Evolutionary conservation across 257 asterid genomes (phyloP), one percentile per base, ranked within the genome.

Genomic region (Verbascum thapsus): DNA sequence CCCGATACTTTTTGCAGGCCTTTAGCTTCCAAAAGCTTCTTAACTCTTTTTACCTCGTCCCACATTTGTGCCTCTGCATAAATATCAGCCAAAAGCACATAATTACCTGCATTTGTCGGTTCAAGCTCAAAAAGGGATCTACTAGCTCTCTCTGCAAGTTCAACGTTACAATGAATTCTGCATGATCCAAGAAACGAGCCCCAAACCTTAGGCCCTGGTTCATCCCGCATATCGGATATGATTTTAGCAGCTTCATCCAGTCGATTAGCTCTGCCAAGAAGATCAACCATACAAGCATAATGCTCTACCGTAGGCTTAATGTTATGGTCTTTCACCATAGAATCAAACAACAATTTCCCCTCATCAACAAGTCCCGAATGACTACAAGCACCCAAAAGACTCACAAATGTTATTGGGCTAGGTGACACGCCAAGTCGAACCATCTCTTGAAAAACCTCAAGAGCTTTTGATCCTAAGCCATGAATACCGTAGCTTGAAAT

Each of bases 231-330:
- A 47, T 81, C 90, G 48, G 81, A 78, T 70, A 91, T 82, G 66
- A 91, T 50, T 61, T 71, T 76, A 30, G 84, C 83, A 6, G 98
- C 98, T 74, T 88, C 95, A 22, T 82, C 87, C 13, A 91, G 76
- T 38, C 68, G 76, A 62, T 86, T 86, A 53, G 96, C 98, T 81
- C 98, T 78, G 15, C 98, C 98, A 41, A 88, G 87, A 75, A 88
- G 91, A 81, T 91, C 98, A 49, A 91, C 95, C 80, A 91, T 77
- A 53, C 94, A 86, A 57, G 98, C 98, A 58, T 88, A 86, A 71
- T 91, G 96, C 88, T 91, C 98, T 74, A 67, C 75, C 1, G 66
- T 66, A 35, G 98, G 96, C 58, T 23, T 26, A 57, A 91, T 78
- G 6, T 72, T 71, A 42, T 84, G 70, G 12, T 79, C 73, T 43